phyloP scores from a whole-genome alignment of 805 yeast genomes.

The Schizosaccharomyces pombe region DNA sequence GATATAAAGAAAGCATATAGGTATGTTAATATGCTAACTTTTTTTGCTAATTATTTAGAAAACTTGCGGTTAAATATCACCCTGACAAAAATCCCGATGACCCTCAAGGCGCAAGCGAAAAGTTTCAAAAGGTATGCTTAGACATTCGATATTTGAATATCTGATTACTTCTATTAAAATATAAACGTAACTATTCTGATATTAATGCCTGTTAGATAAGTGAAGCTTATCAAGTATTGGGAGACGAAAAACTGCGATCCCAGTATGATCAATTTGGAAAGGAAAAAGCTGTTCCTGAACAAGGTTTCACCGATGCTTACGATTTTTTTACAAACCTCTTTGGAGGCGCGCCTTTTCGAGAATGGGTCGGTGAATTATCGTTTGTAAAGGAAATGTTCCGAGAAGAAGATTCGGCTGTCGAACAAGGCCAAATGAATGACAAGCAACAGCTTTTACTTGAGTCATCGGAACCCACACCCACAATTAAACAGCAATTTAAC shows the following conservation, averaged over 20 bases:
- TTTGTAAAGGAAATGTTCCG: not conserved
- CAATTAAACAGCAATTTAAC: constrained; percentile 9
- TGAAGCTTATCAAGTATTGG: constrained; percentile 37
- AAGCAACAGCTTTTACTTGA: constrained; percentile 4
- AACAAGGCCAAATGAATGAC: not conserved
- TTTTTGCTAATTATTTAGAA: not conserved
- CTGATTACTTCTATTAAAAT: not conserved
- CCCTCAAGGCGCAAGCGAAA: constrained; percentile 53
- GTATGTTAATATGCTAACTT: constrained; percentile 16
- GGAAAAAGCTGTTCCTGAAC: constrained; percentile 42
- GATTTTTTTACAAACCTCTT: constrained; percentile 69
- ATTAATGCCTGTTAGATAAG: constrained; percentile 20
- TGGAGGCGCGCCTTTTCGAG: constrained; percentile 75
- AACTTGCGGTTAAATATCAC: constrained; percentile 54
- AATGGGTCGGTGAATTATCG: constrained; percentile 44
- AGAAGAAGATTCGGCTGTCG: not conserved
- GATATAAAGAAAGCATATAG: constrained; percentile 90
- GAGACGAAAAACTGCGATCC: constrained; percentile 43
- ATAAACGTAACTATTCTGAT: not conserved
- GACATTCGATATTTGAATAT: constrained; percentile 6
- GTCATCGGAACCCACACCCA: constrained; percentile 11
- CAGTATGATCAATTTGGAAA: constrained; percentile 74
- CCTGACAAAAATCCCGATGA: constrained; percentile 96
- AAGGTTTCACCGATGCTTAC: constrained; percentile 58
- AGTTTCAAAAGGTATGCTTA: constrained; percentile 59